These are phyloP conservation scores for Hygrophorus pudorinus DNA, from an alignment of 768 basidiomycete species.

Conservation along the genomic window DNA sequence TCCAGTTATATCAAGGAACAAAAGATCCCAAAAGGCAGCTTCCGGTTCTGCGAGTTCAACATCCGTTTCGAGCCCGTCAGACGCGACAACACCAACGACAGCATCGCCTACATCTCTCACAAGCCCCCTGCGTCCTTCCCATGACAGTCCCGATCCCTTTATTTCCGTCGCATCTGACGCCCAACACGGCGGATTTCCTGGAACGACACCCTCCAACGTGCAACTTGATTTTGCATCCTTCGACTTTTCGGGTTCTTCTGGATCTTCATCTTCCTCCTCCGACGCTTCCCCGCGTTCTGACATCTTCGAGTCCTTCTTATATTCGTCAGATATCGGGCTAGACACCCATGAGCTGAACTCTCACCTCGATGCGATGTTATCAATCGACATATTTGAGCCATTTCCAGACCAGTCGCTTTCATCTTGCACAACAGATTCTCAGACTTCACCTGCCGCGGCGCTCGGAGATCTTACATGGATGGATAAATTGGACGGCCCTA, in stretches of 20 bases:
- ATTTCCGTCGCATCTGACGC: not conserved
- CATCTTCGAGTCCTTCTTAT: slow-evolving; percentile 22
- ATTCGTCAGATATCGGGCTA: slow-evolving; percentile 23
- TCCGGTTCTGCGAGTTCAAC: slow-evolving; percentile 16
- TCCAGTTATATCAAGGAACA: slow-evolving; percentile 31
- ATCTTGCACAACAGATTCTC: slow-evolving; percentile 16
- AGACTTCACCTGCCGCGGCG: slow-evolving; percentile 10
- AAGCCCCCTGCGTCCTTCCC: slow-evolving; percentile 15
- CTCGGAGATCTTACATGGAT: too few species aligned
- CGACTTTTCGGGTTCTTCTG: slow-evolving; percentile 22
- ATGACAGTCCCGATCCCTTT: too few species aligned
- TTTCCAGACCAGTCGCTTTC: slow-evolving; percentile 26
- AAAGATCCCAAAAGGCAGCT: slow-evolving; percentile 19
- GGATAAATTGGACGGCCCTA: too few species aligned
- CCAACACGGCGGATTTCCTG: not conserved
- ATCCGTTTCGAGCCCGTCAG: not conserved
- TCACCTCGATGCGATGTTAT: slow-evolving; percentile 19
- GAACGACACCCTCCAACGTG: slow-evolving; percentile 12
- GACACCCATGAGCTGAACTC: slow-evolving; percentile 22
- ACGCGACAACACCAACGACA: slow-evolving; percentile 29
- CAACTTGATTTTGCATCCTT: slow-evolving; percentile 4
- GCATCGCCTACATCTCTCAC: slow-evolving; percentile 17
- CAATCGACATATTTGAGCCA: slow-evolving; percentile 26
- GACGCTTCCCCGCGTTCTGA: slow-evolving; percentile 31
- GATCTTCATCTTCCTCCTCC: slow-evolving; percentile 24